phyloP scores from a whole-genome alignment of 176 grass and related monocot species.

The Paspalum vaginatum region DNA sequence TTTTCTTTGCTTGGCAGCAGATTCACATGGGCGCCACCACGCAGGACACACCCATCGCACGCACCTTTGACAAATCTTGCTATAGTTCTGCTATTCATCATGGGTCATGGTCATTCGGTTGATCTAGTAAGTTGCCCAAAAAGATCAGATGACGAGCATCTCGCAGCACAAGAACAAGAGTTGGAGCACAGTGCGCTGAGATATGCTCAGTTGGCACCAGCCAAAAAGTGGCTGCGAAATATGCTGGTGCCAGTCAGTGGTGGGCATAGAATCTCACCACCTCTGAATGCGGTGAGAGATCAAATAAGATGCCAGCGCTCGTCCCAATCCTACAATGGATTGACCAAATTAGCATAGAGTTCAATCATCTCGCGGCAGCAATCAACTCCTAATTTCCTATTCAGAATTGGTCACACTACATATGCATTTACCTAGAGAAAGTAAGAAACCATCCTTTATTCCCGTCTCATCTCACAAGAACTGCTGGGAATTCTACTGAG shows the following conservation, averaged over 20 bases:
- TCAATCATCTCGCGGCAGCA: too few relatives aligned
- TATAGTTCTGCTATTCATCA: background rate
- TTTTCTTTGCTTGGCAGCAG: too few relatives aligned
- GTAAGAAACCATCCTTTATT: too few relatives aligned
- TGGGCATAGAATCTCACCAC: background rate
- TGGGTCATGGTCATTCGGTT: background rate
- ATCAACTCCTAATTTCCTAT: too few relatives aligned
- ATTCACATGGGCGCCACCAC: too few relatives aligned
- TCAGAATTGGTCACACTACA: too few relatives aligned
- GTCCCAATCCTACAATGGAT: background rate
- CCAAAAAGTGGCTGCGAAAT: slow-evolving; percentile 10
- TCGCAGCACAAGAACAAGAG: background rate
- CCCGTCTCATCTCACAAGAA: too few relatives aligned
- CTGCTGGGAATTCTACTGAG: too few relatives aligned
- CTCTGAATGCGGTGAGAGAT: background rate
- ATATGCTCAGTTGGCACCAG: background rate
- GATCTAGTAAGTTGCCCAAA: background rate
- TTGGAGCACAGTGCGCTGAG: background rate
- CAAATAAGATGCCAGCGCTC: background rate
- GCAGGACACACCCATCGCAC: too few relatives aligned
- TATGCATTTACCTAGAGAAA: too few relatives aligned
- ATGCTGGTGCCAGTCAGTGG: background rate
- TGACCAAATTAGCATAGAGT: background rate
- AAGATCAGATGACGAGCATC: slow-evolving; percentile 26
- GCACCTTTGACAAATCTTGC: background rate